These are phyloP conservation scores for Debaryomyces psychrophilus DNA, from an alignment of 1,139 yeast species.

Conservation along the genomic window DNA sequence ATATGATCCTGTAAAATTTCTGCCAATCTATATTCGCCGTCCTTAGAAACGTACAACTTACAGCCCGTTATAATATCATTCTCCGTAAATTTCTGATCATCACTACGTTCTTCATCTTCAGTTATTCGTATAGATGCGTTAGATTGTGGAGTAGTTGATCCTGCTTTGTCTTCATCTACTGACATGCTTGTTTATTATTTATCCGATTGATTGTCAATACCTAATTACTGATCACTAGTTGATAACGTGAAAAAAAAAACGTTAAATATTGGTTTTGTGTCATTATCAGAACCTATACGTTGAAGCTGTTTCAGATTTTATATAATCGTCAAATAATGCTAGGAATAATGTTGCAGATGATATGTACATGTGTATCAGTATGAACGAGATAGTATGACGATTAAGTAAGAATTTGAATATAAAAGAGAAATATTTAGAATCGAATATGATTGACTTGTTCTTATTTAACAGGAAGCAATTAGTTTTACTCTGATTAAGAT, in stretches of 20 bases:
- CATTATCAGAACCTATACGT: too few relatives aligned
- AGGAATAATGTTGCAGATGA: too few relatives aligned
- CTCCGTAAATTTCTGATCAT: constrained; percentile 28
- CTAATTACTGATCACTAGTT: neutral
- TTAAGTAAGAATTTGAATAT: too few relatives aligned
- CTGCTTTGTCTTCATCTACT: constrained; percentile 10
- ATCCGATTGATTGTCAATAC: constrained; percentile 3
- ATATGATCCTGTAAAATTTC: constrained; percentile 80
- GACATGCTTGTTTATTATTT: constrained; percentile 8
- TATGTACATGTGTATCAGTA: too few relatives aligned
- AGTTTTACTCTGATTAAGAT: too few relatives aligned
- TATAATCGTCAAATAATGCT: too few relatives aligned
- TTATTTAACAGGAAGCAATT: too few relatives aligned
- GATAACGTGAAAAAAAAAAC: neutral
- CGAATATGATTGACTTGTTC: too few relatives aligned
- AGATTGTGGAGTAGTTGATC: constrained; percentile 14
- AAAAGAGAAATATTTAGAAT: too few relatives aligned
- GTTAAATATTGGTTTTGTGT: too few relatives aligned
- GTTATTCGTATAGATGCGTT: constrained; percentile 19
- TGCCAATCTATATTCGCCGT: constrained; percentile 77
- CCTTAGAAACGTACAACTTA: constrained; percentile 79
- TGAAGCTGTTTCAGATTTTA: too few relatives aligned
- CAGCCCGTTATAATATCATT: constrained; percentile 70
- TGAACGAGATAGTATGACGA: too few relatives aligned
- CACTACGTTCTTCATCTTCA: constrained; percentile 13